These are phyloP conservation scores for Nicotiana obtusifolia DNA, from an alignment of 257 asterid genomes.

Conservation along the genomic window DNA sequence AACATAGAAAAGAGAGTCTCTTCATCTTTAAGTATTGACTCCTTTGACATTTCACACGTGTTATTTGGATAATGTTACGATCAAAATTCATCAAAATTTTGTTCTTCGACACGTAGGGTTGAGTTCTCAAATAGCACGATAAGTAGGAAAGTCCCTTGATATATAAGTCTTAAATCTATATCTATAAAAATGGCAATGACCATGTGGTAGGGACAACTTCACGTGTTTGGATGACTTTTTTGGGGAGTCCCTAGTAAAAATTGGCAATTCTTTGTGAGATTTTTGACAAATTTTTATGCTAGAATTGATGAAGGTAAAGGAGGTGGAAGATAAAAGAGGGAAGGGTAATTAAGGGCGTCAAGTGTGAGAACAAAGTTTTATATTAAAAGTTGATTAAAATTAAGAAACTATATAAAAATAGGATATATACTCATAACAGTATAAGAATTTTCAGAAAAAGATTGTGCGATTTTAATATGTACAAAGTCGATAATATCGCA, in stretches of 20 bases:
- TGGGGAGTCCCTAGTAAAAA: constrained; percentile 9
- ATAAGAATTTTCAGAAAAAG: no score
- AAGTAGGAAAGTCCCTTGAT: background rate
- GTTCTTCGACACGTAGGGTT: constrained; percentile 38
- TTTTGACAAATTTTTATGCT: constrained; percentile 2
- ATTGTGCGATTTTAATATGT: no score
- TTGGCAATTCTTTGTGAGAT: constrained; percentile 6
- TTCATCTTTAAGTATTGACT: constrained; percentile 7
- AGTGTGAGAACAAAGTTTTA: background rate
- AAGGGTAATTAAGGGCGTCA: background rate
- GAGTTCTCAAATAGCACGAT: background rate
- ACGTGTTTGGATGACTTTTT: constrained; percentile 41
- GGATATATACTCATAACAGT: no score
- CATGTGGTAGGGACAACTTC: constrained; percentile 59
- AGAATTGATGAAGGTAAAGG: background rate
- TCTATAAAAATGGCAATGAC: background rate
- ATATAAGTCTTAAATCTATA: background rate
- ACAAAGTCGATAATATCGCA: no score
- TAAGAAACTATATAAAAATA: no score
- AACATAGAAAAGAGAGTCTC: constrained; percentile 15
- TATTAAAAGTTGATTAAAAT: background rate
- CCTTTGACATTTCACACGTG: constrained; percentile 41
- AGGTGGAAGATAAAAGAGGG: background rate
- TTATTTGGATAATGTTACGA: constrained; percentile 28
- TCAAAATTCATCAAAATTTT: constrained; percentile 27